Evolutionary conservation across 78 protist species (phyloP).

Genomic region (Dictyostelium purpureum): DNA sequence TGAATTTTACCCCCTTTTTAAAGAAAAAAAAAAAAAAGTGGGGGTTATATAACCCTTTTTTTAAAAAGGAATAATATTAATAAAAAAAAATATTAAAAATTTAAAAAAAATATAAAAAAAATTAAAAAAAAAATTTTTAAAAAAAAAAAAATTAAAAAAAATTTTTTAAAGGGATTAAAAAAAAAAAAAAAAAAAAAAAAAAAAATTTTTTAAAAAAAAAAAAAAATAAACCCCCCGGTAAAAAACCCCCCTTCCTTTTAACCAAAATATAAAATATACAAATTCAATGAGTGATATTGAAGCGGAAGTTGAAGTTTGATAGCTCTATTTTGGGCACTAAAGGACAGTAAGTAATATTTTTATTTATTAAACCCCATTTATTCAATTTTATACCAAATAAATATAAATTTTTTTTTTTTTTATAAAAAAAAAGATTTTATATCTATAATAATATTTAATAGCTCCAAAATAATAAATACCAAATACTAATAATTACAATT

Average conservation of each 20-base stretch:
- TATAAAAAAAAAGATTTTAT: not conserved
- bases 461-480: not conserved
- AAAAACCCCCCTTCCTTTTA: too few species aligned
- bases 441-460: too few species aligned
- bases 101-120: too few species aligned
- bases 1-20: not conserved
- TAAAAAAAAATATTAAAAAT: too few species aligned
- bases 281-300: constrained; percentile 2
- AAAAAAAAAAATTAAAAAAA: not conserved
- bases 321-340: constrained; percentile 35
- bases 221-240: not conserved
- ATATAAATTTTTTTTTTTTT: not conserved
- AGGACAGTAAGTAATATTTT: constrained; percentile 68
- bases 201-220: not conserved
- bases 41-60: too few species aligned
- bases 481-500: not conserved
- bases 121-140: not conserved
- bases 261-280: not conserved
- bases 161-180: too few species aligned
- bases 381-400: not conserved
- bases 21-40: too few species aligned
- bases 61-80: too few species aligned
- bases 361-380: too few species aligned
- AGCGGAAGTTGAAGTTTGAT: constrained; percentile 15
- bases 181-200: not conserved